A percentile compares a stretch with the other conserved stretches of the same genome.
phyloP scores from a whole-genome alignment of 2,329 filamentous ascomycete genomes.

The Talaromyces sp. region DNA sequence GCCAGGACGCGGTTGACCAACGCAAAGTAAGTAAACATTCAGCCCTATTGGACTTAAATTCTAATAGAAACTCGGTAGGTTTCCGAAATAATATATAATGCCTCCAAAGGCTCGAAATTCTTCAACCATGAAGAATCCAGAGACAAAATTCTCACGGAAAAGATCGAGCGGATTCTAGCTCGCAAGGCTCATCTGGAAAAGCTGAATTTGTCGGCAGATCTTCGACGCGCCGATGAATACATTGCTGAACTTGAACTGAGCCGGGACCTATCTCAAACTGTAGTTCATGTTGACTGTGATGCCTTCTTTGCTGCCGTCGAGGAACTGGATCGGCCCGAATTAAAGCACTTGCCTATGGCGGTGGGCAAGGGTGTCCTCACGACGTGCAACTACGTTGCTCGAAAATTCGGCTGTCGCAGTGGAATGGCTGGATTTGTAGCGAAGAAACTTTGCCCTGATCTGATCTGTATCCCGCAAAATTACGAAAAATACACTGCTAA shows the following conservation, averaged over 20 bases:
- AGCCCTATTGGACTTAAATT: constrained; percentile 2
- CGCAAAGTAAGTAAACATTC: constrained; percentile 57
- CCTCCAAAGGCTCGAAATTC: constrained; percentile 92
- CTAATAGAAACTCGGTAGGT: constrained; percentile 51
- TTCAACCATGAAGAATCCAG: constrained; percentile 85
- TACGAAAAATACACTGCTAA: constrained; percentile 89
- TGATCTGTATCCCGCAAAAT: constrained; percentile 77
- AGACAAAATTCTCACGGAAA: constrained; percentile 76
- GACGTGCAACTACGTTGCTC: constrained; percentile 80
- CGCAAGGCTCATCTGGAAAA: constrained; percentile 72
- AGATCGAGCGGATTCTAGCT: constrained; percentile 72
- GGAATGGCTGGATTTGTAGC: constrained; percentile 97
- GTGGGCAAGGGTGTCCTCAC: constrained; percentile 71
- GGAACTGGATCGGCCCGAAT: constrained; percentile 73
- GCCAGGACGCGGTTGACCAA: constrained; percentile 91
- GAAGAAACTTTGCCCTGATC: constrained; percentile 82
- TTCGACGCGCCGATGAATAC: constrained; percentile 72
- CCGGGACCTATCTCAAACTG: constrained; percentile 74
- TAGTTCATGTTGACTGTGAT: constrained; percentile 94
- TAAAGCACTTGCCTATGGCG: constrained; percentile 82
- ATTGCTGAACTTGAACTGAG: constrained; percentile 72
- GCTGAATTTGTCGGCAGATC: constrained; percentile 66
- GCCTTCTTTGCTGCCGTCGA: constrained; percentile 97
- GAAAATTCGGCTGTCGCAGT: constrained; percentile 83
- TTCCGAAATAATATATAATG: constrained; percentile 93